Percentiles rank a stretch among this genome's conserved stretches.
Evolutionary conservation across 495 filamentous ascomycete genomes (phyloP).

Genomic region (Hypoxylon crocopeplum): DNA sequence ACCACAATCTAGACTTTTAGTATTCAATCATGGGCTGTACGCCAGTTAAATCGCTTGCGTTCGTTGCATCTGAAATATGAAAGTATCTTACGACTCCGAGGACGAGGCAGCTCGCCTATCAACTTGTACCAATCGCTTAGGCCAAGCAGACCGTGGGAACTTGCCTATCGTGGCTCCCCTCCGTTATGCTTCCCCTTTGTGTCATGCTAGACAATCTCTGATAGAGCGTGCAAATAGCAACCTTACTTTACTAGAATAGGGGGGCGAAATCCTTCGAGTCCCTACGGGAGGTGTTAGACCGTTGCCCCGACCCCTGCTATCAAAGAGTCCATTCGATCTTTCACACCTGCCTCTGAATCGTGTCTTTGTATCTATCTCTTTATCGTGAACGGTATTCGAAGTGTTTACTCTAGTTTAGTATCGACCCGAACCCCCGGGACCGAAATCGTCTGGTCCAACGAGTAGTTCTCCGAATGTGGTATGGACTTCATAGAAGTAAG

Average conservation of each 20-base stretch:
- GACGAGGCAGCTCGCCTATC: not conserved
- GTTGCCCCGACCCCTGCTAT: not conserved
- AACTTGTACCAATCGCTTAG: not conserved
- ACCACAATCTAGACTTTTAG: not conserved
- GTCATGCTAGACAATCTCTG: not conserved
- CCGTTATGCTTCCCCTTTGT: not conserved
- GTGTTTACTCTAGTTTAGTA: not conserved
- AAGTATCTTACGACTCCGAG: not conserved
- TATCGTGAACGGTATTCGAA: not conserved
- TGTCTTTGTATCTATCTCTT: not conserved
- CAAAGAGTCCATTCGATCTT: not conserved
- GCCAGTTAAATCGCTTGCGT: conserved; percentile 1
- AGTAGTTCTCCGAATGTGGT: conserved; percentile 9
- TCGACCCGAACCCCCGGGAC: conserved; percentile 4
- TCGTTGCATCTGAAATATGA: not conserved
- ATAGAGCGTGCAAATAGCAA: not conserved
- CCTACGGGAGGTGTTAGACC: too few relatives aligned
- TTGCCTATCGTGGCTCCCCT: not conserved
- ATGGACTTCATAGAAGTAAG: not conserved
- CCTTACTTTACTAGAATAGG: too few relatives aligned
- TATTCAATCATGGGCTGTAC: not conserved
- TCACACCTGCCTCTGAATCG: not conserved
- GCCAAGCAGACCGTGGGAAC: not conserved
- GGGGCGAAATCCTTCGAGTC: too few relatives aligned
- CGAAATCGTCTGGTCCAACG: not conserved